Conservation (phyloP, 2,329 filamentous ascomycete genomes). For the Tolypocladium endophyticum region DNA sequence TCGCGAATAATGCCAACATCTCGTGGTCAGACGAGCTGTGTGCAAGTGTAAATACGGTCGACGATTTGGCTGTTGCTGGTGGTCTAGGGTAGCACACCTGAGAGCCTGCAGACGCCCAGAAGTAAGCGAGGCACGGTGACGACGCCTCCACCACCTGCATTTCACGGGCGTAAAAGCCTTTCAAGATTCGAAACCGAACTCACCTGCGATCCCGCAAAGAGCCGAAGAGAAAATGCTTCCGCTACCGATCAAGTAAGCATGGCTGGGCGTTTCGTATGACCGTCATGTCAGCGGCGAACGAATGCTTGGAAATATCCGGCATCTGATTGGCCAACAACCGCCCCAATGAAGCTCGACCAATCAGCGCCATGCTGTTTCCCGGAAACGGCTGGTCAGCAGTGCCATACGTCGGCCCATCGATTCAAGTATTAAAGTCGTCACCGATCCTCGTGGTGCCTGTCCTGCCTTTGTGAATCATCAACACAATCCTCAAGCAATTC, state of each 20-base stretch:
- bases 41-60: not conserved
- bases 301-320: conserved; percentile 7
- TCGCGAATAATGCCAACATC: not conserved
- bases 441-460: not conserved
- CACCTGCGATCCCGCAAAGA: not conserved
- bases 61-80: not conserved
- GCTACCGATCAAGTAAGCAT: not conserved
- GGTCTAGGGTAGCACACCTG: not conserved
- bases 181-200: too few relatives aligned
- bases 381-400: conserved; percentile 1
- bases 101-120: not conserved
- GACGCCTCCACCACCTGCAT: not conserved
- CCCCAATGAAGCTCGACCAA: not conserved
- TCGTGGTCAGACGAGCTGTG: not conserved
- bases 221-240: not conserved
- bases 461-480: not conserved
- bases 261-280: not conserved
- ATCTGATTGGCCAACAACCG: conserved; percentile 4
- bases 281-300: not conserved
- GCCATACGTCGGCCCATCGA: not conserved
- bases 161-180: not conserved
- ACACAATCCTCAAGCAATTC: not conserved
- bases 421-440: conserved; percentile 8
- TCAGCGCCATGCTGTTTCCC: conserved; percentile 1
- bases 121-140: not conserved